Conservation (phyloP, 2,329 filamentous ascomycete genomes). For the Aspergillus bombycis region DNA sequence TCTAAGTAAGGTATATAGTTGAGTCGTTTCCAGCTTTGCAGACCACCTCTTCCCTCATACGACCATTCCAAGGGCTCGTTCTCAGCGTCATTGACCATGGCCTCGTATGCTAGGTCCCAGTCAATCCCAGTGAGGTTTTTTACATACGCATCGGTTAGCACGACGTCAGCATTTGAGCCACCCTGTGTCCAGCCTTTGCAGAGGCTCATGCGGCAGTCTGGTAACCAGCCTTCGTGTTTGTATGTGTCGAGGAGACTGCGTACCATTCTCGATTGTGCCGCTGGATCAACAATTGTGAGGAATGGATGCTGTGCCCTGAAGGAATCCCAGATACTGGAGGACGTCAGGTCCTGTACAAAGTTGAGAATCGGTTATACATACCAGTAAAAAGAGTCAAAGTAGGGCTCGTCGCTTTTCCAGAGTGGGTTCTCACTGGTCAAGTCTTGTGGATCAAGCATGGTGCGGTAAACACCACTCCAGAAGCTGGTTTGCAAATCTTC, state of each 20-base stretch:
- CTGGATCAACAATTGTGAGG: constrained; percentile 67
- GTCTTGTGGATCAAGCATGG: constrained; percentile 72
- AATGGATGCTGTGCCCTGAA: constrained; percentile 71
- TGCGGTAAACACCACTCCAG: constrained; percentile 70
- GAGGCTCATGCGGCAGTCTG: constrained; percentile 73
- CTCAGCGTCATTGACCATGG: constrained; percentile 71
- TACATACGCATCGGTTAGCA: constrained; percentile 67
- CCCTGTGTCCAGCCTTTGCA: constrained; percentile 74
- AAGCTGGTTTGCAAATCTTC: constrained; percentile 58
- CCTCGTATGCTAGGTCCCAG: constrained; percentile 69
- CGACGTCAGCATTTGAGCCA: constrained; percentile 72
- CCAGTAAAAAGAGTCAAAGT: constrained; percentile 76
- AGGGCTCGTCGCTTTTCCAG: constrained; percentile 67
- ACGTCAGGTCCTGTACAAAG: background rate
- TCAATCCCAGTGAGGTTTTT: constrained; percentile 69
- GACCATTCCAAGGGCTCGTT: constrained; percentile 71
- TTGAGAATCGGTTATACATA: constrained; percentile 24
- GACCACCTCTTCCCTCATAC: constrained; percentile 68
- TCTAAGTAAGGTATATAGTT: constrained; percentile 73
- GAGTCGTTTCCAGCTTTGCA: constrained; percentile 70
- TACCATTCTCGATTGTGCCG: constrained; percentile 65
- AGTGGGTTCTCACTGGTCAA: constrained; percentile 72
- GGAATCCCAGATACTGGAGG: constrained; percentile 64
- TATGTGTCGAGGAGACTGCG: constrained; percentile 73
- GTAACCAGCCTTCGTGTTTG: constrained; percentile 68